Percentiles rank a stretch among this genome's conserved stretches.
Evolutionary conservation across 2,329 filamentous ascomycete genomes (phyloP).

Genomic region (Trichophyton simii): DNA sequence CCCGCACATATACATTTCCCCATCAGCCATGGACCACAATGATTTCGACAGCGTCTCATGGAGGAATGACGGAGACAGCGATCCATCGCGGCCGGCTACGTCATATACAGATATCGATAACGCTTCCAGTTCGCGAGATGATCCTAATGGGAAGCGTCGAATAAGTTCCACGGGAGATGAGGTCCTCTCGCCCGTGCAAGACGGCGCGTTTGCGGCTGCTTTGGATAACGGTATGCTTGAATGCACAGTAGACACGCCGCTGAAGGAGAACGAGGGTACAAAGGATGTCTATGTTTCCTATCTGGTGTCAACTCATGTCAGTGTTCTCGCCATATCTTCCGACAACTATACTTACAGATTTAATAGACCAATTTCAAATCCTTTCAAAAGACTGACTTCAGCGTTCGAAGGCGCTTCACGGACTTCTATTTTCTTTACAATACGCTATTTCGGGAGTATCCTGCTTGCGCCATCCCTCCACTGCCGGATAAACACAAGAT

Average conservation of each 20-base stretch:
- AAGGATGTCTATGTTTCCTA: slow-evolving; percentile 97
- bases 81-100: slow-evolving; percentile 31
- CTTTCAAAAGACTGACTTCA: slow-evolving; percentile 69
- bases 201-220: slow-evolving; percentile 50
- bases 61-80: slow-evolving; percentile 49
- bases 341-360: slow-evolving; percentile 4
- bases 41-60: slow-evolving; percentile 75
- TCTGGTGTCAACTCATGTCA: slow-evolving; percentile 76
- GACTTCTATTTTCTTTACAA: slow-evolving; percentile 97
- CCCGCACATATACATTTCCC: background rate
- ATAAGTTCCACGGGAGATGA: slow-evolving; percentile 35
- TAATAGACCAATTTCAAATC: slow-evolving; percentile 83
- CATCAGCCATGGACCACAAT: slow-evolving; percentile 40
- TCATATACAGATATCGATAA: slow-evolving; percentile 30
- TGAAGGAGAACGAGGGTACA: slow-evolving; percentile 92
- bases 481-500: slow-evolving; percentile 98
- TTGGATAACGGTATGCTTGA: slow-evolving; percentile 64
- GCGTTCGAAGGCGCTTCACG: slow-evolving; percentile 82
- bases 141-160: slow-evolving; percentile 38
- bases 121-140: slow-evolving; percentile 19
- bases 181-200: slow-evolving; percentile 38
- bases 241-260: slow-evolving; percentile 67
- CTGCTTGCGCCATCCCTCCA: slow-evolving; percentile 82
- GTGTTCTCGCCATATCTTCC: slow-evolving; percentile 19
- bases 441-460: slow-evolving; percentile 73